These are phyloP conservation scores for Pseudogymnoascus sp. DNA, from an alignment of 2,329 filamentous ascomycete species.

Conservation along the genomic window DNA sequence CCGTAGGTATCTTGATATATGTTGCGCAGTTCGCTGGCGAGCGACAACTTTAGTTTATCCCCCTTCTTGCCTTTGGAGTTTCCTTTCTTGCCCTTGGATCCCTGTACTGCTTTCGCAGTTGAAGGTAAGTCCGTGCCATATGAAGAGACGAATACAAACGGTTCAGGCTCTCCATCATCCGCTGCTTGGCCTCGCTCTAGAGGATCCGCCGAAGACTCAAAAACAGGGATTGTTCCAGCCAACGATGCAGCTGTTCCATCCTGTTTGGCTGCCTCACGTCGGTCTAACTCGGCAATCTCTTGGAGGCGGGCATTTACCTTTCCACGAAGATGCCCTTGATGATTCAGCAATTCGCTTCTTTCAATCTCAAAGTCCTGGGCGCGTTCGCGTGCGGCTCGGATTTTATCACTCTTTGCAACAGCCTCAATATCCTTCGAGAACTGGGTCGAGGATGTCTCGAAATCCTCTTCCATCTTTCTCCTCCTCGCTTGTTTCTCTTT, in stretches of 20 bases:
- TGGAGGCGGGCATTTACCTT: slow-evolving; percentile 16
- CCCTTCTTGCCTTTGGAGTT: slow-evolving; percentile 7
- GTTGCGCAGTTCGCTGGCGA: slow-evolving; percentile 32
- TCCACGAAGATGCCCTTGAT: slow-evolving; percentile 18
- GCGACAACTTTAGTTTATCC: slow-evolving; percentile 23
- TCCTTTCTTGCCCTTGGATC: not conserved
- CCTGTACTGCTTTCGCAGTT: slow-evolving; percentile 20
- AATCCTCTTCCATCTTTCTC: slow-evolving; percentile 24
- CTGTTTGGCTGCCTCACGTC: not conserved
- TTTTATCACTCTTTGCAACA: slow-evolving; percentile 12
- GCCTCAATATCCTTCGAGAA: slow-evolving; percentile 5
- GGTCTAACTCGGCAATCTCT: slow-evolving; percentile 15
- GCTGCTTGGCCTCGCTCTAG: not conserved
- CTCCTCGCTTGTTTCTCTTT: slow-evolving; percentile 23
- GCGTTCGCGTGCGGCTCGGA: slow-evolving; percentile 14
- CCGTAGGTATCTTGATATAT: slow-evolving; percentile 39
- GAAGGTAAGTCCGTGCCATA: slow-evolving; percentile 7
- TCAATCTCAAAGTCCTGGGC: slow-evolving; percentile 21
- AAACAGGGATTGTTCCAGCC: slow-evolving; percentile 32
- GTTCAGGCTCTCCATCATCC: not conserved
- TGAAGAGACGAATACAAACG: slow-evolving; percentile 7
- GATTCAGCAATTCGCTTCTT: slow-evolving; percentile 20
- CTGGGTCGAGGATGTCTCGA: slow-evolving; percentile 12
- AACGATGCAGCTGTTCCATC: no score
- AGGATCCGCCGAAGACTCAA: not conserved